Evolutionary conservation across 768 basidiomycete genomes (phyloP).

Genomic region (Pleurotus citrinopileatus): DNA sequence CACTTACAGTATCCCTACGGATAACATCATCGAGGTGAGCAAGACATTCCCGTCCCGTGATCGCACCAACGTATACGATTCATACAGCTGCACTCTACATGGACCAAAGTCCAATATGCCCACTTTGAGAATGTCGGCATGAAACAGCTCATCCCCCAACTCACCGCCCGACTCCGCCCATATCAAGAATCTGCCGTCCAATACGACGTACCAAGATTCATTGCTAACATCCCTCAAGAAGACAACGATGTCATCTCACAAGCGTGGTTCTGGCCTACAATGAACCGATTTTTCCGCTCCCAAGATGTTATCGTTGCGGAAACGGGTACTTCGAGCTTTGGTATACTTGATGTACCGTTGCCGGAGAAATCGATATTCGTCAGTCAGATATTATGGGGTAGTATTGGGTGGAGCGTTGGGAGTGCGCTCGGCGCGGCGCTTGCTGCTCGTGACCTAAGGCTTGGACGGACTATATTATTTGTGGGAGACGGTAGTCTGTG

Average conservation of each 20-base stretch:
- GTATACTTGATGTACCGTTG: constrained; percentile 76
- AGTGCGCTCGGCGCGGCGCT: constrained; percentile 76
- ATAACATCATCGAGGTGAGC: constrained; percentile 60
- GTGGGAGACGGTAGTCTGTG: constrained; percentile 82
- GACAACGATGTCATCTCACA: constrained; percentile 61
- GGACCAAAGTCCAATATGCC: constrained; percentile 65
- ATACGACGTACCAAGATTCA: constrained; percentile 45
- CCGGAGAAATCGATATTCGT: constrained; percentile 67
- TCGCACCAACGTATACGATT: background rate
- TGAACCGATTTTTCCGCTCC: constrained; percentile 67
- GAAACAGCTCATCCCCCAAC: constrained; percentile 73
- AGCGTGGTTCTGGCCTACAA: constrained; percentile 79
- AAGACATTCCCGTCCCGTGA: background rate
- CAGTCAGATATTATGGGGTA: constrained; percentile 86
- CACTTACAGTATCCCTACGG: constrained; percentile 64
- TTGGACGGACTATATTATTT: constrained; percentile 76
- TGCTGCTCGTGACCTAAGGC: constrained; percentile 62
- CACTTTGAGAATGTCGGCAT: constrained; percentile 66
- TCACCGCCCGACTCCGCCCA: constrained; percentile 51
- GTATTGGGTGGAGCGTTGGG: constrained; percentile 87
- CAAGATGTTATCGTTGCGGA: constrained; percentile 83
- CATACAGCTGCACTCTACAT: constrained; percentile 69
- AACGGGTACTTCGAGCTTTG: constrained; percentile 87
- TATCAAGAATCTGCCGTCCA: constrained; percentile 36
- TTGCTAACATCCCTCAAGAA: constrained; percentile 47